A percentile compares a stretch with the other conserved stretches of the same genome.
Evolutionary conservation across 441 rosid genomes (phyloP).

Genomic region (Isatis lusitanica): DNA sequence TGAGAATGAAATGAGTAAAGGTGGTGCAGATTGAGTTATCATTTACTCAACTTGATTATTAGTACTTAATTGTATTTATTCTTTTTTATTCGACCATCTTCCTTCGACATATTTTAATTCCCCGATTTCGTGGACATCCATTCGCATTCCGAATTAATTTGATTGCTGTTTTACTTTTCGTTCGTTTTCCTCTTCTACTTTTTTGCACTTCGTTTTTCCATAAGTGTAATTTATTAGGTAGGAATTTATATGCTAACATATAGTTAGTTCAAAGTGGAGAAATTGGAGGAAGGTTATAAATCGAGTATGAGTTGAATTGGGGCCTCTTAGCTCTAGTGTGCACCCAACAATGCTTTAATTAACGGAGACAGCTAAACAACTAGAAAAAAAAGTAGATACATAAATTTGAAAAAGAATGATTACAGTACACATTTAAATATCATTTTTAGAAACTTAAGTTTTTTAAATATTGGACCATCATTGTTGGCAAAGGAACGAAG

Average conservation of each 20-base stretch:
- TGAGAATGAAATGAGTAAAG: too few relatives aligned
- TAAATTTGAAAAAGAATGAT: not conserved
- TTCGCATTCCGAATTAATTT: too few relatives aligned
- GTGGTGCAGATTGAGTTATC: too few relatives aligned
- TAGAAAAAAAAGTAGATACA: not conserved
- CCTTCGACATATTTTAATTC: too few relatives aligned
- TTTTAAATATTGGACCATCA: conserved; percentile 27
- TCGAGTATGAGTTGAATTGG: conserved; percentile 13
- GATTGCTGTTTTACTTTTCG: too few relatives aligned
- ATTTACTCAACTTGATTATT: too few relatives aligned
- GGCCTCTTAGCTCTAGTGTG: conserved; percentile 18
- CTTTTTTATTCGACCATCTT: too few relatives aligned
- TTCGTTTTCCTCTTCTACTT: too few relatives aligned
- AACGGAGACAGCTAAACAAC: conserved; percentile 31
- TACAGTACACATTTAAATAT: not conserved
- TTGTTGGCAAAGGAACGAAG: not conserved
- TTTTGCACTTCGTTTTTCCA: too few relatives aligned
- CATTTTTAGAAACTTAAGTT: not conserved
- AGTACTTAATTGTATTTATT: too few relatives aligned
- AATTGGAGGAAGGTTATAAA: conserved; percentile 8
- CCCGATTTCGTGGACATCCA: too few relatives aligned
- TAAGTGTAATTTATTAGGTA: too few relatives aligned
- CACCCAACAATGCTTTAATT: conserved; percentile 32
- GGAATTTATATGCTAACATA: not conserved
- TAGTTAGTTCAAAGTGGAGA: not conserved